Conservation (phyloP, 2,329 filamentous ascomycete genomes). For the Aspergillus terreus region DNA sequence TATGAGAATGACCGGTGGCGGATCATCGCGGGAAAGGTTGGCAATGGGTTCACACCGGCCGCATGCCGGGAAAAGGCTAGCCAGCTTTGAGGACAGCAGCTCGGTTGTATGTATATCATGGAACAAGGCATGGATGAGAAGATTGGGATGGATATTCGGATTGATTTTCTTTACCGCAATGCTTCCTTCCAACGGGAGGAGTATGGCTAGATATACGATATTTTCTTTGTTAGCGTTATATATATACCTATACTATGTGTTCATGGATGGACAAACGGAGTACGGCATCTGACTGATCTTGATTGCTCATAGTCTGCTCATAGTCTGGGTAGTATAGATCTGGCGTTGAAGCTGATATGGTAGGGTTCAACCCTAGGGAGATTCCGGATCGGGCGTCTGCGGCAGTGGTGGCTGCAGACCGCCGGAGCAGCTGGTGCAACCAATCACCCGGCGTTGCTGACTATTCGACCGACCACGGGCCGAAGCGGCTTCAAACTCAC, state of each 20-base stretch:
- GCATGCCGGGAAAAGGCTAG: constrained; percentile 77
- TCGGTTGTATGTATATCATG: background rate
- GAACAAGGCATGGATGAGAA: background rate
- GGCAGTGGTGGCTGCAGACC: constrained; percentile 5
- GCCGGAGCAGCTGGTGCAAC: constrained; percentile 17
- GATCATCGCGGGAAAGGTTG: constrained; percentile 85
- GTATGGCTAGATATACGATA: too few species aligned
- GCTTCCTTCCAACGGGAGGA: too few species aligned
- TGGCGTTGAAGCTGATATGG: background rate
- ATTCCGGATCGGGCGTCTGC: constrained; percentile 16
- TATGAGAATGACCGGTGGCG: constrained; percentile 74
- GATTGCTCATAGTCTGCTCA: background rate
- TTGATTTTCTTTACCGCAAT: too few species aligned
- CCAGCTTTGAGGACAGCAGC: background rate
- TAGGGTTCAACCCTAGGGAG: constrained; percentile 15
- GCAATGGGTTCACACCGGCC: constrained; percentile 79
- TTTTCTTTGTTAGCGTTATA: too few species aligned
- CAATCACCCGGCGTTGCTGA: constrained; percentile 24
- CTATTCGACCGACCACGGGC: constrained; percentile 26
- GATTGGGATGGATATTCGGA: background rate
- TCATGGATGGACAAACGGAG: background rate
- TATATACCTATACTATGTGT: background rate
- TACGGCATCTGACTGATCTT: background rate
- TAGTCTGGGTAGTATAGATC: background rate
- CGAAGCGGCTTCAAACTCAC: constrained; percentile 40